These are phyloP conservation scores for Ogataea parapolymorpha DNA, from an alignment of 805 yeast genomes.

Conservation along the genomic window DNA sequence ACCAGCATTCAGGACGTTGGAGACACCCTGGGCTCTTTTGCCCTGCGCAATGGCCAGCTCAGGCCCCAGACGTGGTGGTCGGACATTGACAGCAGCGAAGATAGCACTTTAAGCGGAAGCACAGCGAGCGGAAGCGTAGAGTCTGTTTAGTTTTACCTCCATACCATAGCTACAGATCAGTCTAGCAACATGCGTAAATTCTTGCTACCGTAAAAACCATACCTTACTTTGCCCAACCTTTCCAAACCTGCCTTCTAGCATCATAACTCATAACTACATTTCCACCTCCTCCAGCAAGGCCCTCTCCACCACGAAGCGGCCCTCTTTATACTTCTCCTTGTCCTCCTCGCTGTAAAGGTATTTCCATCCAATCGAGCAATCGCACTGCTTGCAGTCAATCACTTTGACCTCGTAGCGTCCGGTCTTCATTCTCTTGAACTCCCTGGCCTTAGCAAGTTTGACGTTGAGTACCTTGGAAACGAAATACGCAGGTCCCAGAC, in stretches of 20 bases:
- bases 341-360: constrained; percentile 30
- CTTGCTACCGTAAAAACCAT: constrained; percentile 1
- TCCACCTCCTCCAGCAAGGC: constrained; percentile 25
- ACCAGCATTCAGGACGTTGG: constrained; percentile 13
- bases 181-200: neutral
- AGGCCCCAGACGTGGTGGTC: constrained; percentile 4
- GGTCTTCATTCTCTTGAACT: constrained; percentile 31
- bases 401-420: constrained; percentile 32
- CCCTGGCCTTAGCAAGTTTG: constrained; percentile 15
- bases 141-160: too few species aligned
- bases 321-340: constrained; percentile 32
- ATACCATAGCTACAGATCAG: neutral
- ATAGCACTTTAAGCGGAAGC: constrained; percentile 1
- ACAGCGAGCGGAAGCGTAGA: neutral
- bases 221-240: neutral
- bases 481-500: constrained; percentile 33
- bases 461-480: constrained; percentile 32
- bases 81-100: constrained; percentile 1
- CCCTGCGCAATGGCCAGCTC: constrained; percentile 17
- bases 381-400: constrained; percentile 33
- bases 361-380: constrained; percentile 33
- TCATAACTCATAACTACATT: constrained; percentile 6
- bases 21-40: constrained; percentile 21
- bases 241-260: neutral
- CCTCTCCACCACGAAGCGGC: constrained; percentile 34